These are phyloP conservation scores for Elymus sibiricus DNA, from an alignment of 176 grass and related monocot genomes.

Conservation along the genomic window DNA sequence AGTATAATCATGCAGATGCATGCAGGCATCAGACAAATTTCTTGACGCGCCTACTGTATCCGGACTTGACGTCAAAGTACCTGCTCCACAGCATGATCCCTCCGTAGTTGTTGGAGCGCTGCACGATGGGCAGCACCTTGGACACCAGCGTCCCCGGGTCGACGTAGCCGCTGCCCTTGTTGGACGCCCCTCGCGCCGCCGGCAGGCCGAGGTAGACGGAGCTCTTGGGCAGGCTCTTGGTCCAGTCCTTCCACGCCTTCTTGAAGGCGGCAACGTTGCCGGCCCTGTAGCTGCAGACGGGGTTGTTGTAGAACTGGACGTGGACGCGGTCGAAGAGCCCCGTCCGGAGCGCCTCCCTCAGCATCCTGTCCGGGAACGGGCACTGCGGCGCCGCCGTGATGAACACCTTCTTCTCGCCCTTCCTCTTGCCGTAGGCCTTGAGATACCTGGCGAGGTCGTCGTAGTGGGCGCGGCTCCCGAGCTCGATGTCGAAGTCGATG, in stretches of 20 bases:
- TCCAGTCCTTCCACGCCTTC: not conserved
- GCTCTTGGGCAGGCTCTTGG: not conserved
- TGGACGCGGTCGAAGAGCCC: slow-evolving; percentile 7
- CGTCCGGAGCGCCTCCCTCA: slow-evolving; percentile 9
- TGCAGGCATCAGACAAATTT: not conserved
- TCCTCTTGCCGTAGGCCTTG: not conserved
- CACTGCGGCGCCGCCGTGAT: slow-evolving; percentile 58
- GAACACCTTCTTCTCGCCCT: not conserved
- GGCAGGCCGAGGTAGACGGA: slow-evolving; percentile 5
- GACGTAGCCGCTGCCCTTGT: not conserved
- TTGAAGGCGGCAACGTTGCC: not conserved
- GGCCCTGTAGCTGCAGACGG: no score
- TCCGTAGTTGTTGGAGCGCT: not conserved
- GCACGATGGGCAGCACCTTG: slow-evolving; percentile 17
- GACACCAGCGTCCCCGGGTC: not conserved
- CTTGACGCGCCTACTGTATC: slow-evolving; percentile 4
- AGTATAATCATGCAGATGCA: no score
- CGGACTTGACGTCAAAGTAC: not conserved
- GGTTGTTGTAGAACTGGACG: slow-evolving; percentile 29
- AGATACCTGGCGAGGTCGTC: not conserved
- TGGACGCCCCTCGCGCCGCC: not conserved
- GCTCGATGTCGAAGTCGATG: slow-evolving; percentile 20
- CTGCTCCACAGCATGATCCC: slow-evolving; percentile 12
- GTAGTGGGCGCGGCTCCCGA: not conserved
- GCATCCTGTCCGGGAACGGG: slow-evolving; percentile 55